Conservation (phyloP, 306 rosid species). For the Sphenostylis stenocarpa region DNA sequence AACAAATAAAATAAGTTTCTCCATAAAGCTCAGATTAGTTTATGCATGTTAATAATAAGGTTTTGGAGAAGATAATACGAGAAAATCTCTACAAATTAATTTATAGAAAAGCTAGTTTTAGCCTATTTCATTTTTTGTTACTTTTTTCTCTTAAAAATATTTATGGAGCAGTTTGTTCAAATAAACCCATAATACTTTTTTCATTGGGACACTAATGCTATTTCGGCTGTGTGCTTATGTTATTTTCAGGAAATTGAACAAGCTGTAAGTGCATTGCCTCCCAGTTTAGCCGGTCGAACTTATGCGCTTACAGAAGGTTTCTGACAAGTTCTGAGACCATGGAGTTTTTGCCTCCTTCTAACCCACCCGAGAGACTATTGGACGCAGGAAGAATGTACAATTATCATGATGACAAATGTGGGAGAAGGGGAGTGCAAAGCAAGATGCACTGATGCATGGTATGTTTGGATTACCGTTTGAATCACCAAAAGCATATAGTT, state of each 20-base stretch:
- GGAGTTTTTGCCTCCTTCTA: conserved; percentile 6
- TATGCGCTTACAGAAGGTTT: conserved; percentile 83
- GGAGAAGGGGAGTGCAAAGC: conserved; percentile 14
- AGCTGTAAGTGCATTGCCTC: conserved; percentile 63
- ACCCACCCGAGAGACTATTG: neutral
- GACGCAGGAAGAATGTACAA: neutral
- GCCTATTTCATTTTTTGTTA: neutral
- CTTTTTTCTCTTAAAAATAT: neutral
- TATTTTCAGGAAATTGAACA: conserved; percentile 77
- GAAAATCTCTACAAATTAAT: no score
- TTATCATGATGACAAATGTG: conserved; percentile 13
- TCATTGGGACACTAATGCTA: neutral
- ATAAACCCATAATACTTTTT: neutral
- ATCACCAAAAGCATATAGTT: neutral
- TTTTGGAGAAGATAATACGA: no score
- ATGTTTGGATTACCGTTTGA: neutral
- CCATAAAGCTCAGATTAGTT: no score
- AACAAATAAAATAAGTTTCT: no score
- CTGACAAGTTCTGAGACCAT: conserved; percentile 36
- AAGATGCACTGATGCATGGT: neutral
- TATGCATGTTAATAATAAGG: neutral
- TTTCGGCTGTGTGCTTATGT: neutral
- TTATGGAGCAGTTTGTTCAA: neutral
- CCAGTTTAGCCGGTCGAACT: conserved; percentile 70
- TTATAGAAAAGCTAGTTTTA: no score